Evolutionary conservation across 2,329 filamentous ascomycete genomes (phyloP).

Genomic region (Saccharata proteae): DNA sequence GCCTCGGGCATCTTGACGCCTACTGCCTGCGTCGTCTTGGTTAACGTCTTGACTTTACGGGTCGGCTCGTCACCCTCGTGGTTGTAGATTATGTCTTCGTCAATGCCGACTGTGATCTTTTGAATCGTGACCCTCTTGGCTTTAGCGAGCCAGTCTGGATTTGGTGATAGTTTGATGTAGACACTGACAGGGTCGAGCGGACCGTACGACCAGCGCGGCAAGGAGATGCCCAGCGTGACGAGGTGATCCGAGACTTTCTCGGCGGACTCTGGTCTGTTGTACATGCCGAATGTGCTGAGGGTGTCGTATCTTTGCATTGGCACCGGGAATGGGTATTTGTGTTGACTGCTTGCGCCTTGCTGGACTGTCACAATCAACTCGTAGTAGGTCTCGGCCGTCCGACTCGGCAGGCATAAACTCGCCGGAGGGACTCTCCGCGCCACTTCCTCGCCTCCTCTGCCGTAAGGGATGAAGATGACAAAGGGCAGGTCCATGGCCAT

Average conservation of each 20-base stretch:
- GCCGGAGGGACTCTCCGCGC: conserved; percentile 85
- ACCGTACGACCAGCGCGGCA: conserved; percentile 93
- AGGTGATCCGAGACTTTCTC: conserved; percentile 80
- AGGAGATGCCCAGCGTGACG: conserved; percentile 79
- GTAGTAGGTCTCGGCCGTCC: conserved; percentile 94
- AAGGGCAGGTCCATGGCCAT: conserved; percentile 96
- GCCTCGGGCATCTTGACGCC: conserved; percentile 78
- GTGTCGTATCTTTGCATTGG: conserved; percentile 92
- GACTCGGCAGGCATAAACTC: conserved; percentile 76
- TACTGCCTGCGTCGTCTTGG: conserved; percentile 70
- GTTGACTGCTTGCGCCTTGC: conserved; percentile 75
- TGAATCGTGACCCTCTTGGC: conserved; percentile 86
- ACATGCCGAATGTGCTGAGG: conserved; percentile 97
- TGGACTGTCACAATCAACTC: conserved; percentile 94
- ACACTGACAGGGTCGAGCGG: conserved; percentile 91
- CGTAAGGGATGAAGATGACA: conserved; percentile 93
- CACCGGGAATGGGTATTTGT: conserved; percentile 83
- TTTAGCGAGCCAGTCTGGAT: conserved; percentile 82
- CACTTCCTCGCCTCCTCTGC: conserved; percentile 78
- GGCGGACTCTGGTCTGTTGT: conserved; percentile 86
- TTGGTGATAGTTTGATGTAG: conserved; percentile 87
- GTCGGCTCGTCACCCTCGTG: conserved; percentile 92
- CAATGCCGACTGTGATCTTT: conserved; percentile 85
- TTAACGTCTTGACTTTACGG: conserved; percentile 76
- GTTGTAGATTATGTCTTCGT: conserved; percentile 98